Conservation (phyloP, 139 green algal genomes). For the Gonium pectorale region DNA sequence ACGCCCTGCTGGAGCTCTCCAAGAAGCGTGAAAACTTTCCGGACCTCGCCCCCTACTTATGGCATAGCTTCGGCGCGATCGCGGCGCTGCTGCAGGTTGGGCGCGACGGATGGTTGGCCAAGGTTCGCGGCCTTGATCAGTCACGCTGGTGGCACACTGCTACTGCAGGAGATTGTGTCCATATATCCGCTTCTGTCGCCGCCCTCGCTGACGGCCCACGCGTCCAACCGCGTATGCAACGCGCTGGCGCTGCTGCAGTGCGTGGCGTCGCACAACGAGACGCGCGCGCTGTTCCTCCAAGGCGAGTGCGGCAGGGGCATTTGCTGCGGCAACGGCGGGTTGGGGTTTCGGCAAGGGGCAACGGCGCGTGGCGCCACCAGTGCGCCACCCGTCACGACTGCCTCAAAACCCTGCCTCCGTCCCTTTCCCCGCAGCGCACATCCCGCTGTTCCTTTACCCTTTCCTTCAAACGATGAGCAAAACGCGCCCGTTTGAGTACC, state of each 20-base stretch:
- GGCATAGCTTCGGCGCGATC: constrained; percentile 97
- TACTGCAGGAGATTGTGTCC: constrained; percentile 95
- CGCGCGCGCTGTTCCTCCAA: constrained; percentile 92
- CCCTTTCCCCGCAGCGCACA: constrained; percentile 82
- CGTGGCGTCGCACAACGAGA: constrained; percentile 96
- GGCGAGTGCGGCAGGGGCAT: constrained; percentile 58
- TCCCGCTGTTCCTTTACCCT: constrained; percentile 98
- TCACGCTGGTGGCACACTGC: no score
- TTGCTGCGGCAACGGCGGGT: no score
- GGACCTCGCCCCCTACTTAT: constrained; percentile 96
- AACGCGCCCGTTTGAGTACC: constrained; percentile 98
- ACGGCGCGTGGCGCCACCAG: no score
- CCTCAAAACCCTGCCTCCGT: neutral
- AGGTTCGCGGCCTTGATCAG: no score
- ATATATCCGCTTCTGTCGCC: constrained; percentile 97
- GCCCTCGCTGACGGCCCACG: constrained; percentile 92
- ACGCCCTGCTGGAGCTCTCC: constrained; percentile 96
- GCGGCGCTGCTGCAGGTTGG: constrained; percentile 92
- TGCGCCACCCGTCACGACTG: no score
- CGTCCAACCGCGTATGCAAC: constrained; percentile 98
- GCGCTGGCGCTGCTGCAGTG: constrained; percentile 97
- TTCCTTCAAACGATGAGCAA: constrained; percentile 99
- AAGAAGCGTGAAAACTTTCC: constrained; percentile 97
- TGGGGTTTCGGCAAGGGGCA: no score
- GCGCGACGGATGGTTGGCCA: no score